Conservation (phyloP, 164 flowering plant genomes). For the Cinnamomum micranthum region DNA sequence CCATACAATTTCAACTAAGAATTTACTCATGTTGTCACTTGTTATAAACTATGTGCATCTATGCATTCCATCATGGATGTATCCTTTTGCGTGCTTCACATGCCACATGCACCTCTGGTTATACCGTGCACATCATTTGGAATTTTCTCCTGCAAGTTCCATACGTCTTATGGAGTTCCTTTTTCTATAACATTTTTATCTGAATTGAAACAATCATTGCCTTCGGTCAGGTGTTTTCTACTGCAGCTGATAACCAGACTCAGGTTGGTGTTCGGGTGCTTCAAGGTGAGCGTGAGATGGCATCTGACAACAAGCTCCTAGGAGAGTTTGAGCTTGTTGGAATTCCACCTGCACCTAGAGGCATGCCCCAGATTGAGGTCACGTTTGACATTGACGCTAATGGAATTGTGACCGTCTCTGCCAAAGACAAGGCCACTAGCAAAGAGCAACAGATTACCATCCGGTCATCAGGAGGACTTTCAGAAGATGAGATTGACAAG, state of each 20-base stretch:
- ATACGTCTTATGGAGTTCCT: no score
- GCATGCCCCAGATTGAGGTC: slow-evolving; percentile 61
- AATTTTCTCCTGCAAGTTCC: no score
- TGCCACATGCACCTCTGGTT: not conserved
- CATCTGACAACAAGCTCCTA: slow-evolving; percentile 48
- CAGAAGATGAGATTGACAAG: slow-evolving; percentile 50
- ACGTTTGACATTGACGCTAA: slow-evolving; percentile 59
- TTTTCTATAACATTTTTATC: no score
- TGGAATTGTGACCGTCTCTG: slow-evolving; percentile 67
- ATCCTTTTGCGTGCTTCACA: not conserved
- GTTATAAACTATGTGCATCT: no score
- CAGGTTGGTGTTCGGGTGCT: slow-evolving; percentile 60
- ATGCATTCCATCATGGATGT: not conserved
- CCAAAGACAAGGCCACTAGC: slow-evolving; percentile 64
- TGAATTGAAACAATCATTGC: not conserved
- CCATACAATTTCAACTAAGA: no score
- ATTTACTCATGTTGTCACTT: no score
- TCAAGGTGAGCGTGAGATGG: slow-evolving; percentile 79
- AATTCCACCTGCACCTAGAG: slow-evolving; percentile 71
- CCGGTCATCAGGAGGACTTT: slow-evolving; percentile 58
- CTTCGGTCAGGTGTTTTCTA: slow-evolving; percentile 46
- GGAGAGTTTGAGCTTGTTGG: slow-evolving; percentile 66
- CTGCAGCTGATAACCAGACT: slow-evolving; percentile 38
- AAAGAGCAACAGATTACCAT: slow-evolving; percentile 72
- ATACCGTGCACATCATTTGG: not conserved